Evolutionary conservation across 169 alveolate genomes (phyloP).

Genomic region (Plasmodium malariae): DNA sequence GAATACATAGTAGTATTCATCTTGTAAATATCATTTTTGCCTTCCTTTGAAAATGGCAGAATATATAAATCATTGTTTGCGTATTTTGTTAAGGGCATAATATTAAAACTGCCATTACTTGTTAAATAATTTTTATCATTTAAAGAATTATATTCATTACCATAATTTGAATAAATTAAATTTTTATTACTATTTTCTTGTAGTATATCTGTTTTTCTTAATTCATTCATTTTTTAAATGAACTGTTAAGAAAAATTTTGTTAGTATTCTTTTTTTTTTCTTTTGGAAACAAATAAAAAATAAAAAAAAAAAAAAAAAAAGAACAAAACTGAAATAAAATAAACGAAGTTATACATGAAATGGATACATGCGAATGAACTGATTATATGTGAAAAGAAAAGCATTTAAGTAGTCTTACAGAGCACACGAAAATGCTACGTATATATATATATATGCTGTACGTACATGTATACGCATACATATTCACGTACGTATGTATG

Average conservation of each 20-base stretch:
- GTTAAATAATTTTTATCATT: constrained; percentile 24
- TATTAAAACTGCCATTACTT: background rate
- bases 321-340: background rate
- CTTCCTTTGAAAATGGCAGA: background rate
- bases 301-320: background rate
- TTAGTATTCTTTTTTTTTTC: background rate
- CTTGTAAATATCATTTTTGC: constrained; percentile 5
- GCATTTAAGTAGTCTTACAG: too few species aligned
- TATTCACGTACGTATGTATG: too few species aligned
- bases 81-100: background rate
- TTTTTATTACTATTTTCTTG: constrained; percentile 1
- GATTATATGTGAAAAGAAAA: too few species aligned
- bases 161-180: constrained; percentile 1
- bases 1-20: background rate
- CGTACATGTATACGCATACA: too few species aligned
- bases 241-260: background rate
- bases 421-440: too few species aligned
- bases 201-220: background rate
- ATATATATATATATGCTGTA: too few species aligned
- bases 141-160: background rate
- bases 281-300: too few species aligned
- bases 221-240: background rate
- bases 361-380: too few species aligned
- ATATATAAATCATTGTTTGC: background rate
- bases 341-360: background rate